These are phyloP conservation scores for Homolaphlyctis polyrhiza DNA, from an alignment of 371 early-diverging fungal genomes.

Conservation along the genomic window DNA sequence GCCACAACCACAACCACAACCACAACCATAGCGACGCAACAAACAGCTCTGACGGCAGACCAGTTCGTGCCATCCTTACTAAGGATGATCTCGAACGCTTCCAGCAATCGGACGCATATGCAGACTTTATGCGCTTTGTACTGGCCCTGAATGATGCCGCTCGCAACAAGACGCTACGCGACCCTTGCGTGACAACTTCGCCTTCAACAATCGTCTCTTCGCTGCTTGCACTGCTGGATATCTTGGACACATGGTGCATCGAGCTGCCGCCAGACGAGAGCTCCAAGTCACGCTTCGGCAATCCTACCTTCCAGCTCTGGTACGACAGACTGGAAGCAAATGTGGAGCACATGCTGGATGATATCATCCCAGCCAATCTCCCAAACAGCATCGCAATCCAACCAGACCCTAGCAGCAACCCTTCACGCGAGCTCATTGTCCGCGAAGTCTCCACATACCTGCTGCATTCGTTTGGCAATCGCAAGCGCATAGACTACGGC, in stretches of 20 bases:
- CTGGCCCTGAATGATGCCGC: constrained; percentile 59
- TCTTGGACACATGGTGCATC: constrained; percentile 63
- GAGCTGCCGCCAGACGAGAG: constrained; percentile 72
- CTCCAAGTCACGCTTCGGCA: constrained; percentile 78
- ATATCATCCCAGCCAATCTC: background rate
- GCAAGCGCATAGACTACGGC: constrained; percentile 96
- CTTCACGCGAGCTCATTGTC: constrained; percentile 33
- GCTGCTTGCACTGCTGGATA: constrained; percentile 59
- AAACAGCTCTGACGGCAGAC: constrained; percentile 1
- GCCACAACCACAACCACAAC: background rate
- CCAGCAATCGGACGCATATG: constrained; percentile 59
- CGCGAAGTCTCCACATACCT: constrained; percentile 78
- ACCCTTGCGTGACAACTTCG: too few relatives aligned
- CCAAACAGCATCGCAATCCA: background rate
- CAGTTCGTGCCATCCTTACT: constrained; percentile 64
- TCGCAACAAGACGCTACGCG: constrained; percentile 39
- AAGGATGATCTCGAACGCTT: constrained; percentile 80
- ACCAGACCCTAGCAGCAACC: constrained; percentile 4
- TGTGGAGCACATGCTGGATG: too few relatives aligned
- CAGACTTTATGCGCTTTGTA: constrained; percentile 63
- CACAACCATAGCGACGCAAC: background rate
- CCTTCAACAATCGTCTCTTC: constrained; percentile 26
- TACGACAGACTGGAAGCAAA: constrained; percentile 48
- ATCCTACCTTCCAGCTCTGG: constrained; percentile 84
- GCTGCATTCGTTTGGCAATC: constrained; percentile 88